Evolutionary conservation across 129 eudicot species (phyloP).

Genomic region (Scalesia atractyloides): DNA sequence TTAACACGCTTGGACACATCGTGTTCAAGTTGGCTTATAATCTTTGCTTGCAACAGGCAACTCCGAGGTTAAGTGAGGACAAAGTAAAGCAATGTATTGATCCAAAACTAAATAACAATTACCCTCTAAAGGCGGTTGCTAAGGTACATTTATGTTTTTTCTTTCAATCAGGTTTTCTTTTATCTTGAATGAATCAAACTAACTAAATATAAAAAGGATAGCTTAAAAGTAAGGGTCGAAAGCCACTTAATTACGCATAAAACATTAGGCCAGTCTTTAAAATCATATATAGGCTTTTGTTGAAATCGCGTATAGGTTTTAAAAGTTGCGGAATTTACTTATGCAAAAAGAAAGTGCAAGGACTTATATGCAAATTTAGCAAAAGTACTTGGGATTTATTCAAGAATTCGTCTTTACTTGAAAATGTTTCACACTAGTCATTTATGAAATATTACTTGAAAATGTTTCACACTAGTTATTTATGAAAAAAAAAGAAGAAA

Average conservation of each 20-base stretch:
- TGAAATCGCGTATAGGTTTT: neutral
- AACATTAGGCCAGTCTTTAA: no score
- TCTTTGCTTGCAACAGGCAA: conserved; percentile 64
- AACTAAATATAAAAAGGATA: neutral
- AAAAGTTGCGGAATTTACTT: neutral
- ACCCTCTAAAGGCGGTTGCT: conserved; percentile 94
- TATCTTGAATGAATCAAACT: neutral
- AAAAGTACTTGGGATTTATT: neutral
- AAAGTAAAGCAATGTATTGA: conserved; percentile 97
- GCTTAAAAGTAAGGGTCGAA: neutral
- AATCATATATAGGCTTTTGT: neutral
- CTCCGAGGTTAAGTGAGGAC: conserved; percentile 96
- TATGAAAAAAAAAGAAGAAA: neutral
- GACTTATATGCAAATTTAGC: neutral
- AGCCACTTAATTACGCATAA: no score
- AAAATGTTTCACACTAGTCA: neutral
- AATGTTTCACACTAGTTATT: neutral
- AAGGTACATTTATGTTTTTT: conserved; percentile 49
- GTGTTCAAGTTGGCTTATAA: no score
- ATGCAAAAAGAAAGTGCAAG: neutral
- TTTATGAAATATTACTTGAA: neutral
- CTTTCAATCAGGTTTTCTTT: neutral
- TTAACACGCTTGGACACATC: no score
- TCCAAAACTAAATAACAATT: conserved; percentile 84
- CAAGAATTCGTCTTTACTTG: neutral